These are phyloP conservation scores for Comarum palustre DNA, from an alignment of 306 rosid species.

Conservation along the genomic window DNA sequence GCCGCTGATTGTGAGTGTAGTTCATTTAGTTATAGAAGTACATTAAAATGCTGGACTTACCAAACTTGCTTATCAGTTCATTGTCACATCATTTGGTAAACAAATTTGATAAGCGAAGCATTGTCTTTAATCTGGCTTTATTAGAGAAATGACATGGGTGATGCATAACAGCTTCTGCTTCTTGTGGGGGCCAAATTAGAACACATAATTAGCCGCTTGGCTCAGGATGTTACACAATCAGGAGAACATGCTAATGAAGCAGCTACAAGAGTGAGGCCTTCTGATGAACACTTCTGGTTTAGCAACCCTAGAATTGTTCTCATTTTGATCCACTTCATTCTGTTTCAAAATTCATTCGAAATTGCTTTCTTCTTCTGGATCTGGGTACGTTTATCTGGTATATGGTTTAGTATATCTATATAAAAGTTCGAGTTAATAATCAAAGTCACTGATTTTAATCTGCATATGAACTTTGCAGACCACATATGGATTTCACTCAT, in stretches of 20 bases:
- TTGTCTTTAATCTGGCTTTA: not conserved
- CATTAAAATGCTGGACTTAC: not conserved
- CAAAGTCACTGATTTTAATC: not conserved
- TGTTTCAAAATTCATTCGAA: conserved; percentile 91
- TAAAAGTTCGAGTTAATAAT: not conserved
- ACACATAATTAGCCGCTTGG: conserved; percentile 65
- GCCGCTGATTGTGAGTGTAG: conserved; percentile 79
- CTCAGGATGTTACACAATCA: conserved; percentile 42
- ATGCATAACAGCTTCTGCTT: conserved; percentile 59
- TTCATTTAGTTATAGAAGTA: not conserved
- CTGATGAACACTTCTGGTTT: conserved; percentile 80
- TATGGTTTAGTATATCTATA: not conserved
- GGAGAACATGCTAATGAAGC: conserved; percentile 12
- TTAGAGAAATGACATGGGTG: conserved; percentile 12
- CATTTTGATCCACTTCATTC: conserved; percentile 74
- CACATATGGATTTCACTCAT: conserved; percentile 75
- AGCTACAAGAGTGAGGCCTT: conserved; percentile 51
- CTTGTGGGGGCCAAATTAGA: conserved; percentile 95
- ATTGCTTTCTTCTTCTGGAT: conserved; percentile 96
- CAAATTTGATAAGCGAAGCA: not conserved
- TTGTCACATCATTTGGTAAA: not conserved
- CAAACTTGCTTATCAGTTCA: not conserved
- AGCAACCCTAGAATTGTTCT: conserved; percentile 54
- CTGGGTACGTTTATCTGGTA: conserved; percentile 40
- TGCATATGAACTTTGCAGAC: conserved; percentile 39